Evolutionary conservation across 768 basidiomycete species (phyloP), one percentile per base, ranked within the genome.

Genomic region (Xerocomus potaroensis): DNA sequence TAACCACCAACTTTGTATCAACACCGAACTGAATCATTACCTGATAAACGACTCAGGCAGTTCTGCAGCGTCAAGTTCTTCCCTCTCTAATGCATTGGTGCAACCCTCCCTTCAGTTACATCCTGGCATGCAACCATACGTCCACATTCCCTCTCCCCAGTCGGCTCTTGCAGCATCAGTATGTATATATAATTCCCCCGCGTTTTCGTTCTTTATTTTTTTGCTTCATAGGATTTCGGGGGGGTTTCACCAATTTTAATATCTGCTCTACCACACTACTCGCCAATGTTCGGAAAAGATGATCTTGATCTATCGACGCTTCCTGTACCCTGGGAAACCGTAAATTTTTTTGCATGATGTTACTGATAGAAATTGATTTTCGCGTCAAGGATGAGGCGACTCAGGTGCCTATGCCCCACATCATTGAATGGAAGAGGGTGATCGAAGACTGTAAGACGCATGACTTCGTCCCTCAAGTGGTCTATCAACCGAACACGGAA

Each of bases 401-500:
- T 6, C 58, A 55, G 29, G 24, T 43, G 3, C 60, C 45, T 7
- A 50, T 59, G 51, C 53, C 52, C 22, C 65, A 68, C 40, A 51
- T 68, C 11, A 22, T 51, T 22, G 48, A 55, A 16, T 66, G 66
- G 65, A 66, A 59, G 21, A 40, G 36, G 26, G 50, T 57, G 4
- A 36, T 39, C 27, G 51, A 51, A 1, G 29, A 9, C 2, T 64
- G 64, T 23, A 52, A 59, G 32, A 65, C 66, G 21, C 69, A 72
- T 1, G 71, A 72, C n/a, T 82, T 85, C 57, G 65, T 90, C 12
- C 85, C 83, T 9, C 87, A 90, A 61, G 66, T 55, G 24, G 80
- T 84, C 65, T 90, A 89, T 60, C 78, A 78, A 52, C 87, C 87
- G 2, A 81, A 86, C 58, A 88, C 87, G 3, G 81, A 79, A 44